Evolutionary conservation across 176 grass and related monocot species (phyloP).

Genomic region (Raddia distichophylla): DNA sequence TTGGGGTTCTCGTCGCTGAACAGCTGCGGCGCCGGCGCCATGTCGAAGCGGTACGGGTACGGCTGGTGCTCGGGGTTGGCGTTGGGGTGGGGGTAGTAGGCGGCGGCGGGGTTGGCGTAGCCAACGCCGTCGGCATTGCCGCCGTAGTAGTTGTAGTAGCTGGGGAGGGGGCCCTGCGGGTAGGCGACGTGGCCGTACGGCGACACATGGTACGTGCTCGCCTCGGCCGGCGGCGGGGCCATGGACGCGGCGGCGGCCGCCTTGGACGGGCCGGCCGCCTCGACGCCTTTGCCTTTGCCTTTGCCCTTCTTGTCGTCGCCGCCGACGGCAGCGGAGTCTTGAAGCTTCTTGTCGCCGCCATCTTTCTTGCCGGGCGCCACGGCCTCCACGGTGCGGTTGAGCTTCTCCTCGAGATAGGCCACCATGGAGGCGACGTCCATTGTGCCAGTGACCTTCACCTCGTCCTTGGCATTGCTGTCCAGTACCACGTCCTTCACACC

Average conservation of each 20-base stretch:
- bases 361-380: slow-evolving; percentile 53
- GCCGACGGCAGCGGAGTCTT: too few relatives aligned
- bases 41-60: slow-evolving; percentile 52
- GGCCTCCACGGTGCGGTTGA: slow-evolving; percentile 74
- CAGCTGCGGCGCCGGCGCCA: slow-evolving; percentile 62
- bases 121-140: slow-evolving; percentile 31
- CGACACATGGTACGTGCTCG: slow-evolving; percentile 52
- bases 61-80: slow-evolving; percentile 18
- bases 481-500: slow-evolving; percentile 78
- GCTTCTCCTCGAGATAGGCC: slow-evolving; percentile 60
- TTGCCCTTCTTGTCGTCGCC: slow-evolving; percentile 38
- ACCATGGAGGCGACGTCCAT: slow-evolving; percentile 69
- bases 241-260: slow-evolving; percentile 42
- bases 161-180: slow-evolving; percentile 20
- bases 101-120: slow-evolving; percentile 19
- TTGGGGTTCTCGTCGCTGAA: slow-evolving; percentile 99
- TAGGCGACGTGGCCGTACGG: slow-evolving; percentile 51
- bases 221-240: slow-evolving; percentile 16
- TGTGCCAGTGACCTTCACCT: slow-evolving; percentile 72
- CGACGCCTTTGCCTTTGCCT: slow-evolving; percentile 41
- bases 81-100: slow-evolving; percentile 47
- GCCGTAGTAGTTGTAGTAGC: slow-evolving; percentile 43
- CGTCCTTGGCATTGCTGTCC: slow-evolving; percentile 60
- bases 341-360: not conserved
- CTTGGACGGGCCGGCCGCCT: slow-evolving; percentile 34